These are phyloP conservation scores for Macrolepiota fuliginosa DNA, from an alignment of 768 basidiomycete species.

Conservation along the genomic window DNA sequence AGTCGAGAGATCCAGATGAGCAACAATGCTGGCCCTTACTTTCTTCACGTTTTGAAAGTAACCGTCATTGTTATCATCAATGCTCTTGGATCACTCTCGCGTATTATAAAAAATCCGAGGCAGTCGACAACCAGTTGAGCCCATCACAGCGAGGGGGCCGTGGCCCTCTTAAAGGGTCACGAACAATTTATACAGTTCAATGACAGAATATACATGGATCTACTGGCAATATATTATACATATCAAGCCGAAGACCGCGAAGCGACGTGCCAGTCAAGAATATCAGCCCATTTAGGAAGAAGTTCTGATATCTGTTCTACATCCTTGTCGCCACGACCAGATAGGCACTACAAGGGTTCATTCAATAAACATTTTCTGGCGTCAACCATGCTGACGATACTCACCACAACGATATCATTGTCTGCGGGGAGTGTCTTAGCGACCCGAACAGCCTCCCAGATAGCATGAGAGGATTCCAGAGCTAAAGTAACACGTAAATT, in stretches of 20 bases:
- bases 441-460: conserved; percentile 87
- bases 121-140: too few relatives aligned
- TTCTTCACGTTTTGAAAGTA: too few relatives aligned
- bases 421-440: conserved; percentile 86
- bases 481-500: conserved; percentile 45
- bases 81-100: too few relatives aligned
- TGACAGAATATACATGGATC: too few relatives aligned
- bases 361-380: conserved; percentile 1
- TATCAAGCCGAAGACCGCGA: conserved; percentile 22
- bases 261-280: conserved; percentile 87
- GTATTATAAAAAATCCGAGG: too few relatives aligned
- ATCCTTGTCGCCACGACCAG: conserved; percentile 96
- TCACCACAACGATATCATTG: conserved; percentile 84
- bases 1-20: too few relatives aligned
- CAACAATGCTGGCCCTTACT: too few relatives aligned
- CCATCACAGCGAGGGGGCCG: too few relatives aligned
- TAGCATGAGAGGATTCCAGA: conserved; percentile 92
- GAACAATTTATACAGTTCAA: too few relatives aligned
- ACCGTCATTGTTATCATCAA: too few relatives aligned
- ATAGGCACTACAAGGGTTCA: conserved; percentile 64
- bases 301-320: conserved; percentile 95
- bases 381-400: conserved; percentile 27
- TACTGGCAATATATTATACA: not conserved
- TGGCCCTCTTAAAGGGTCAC: too few relatives aligned
- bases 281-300: conserved; percentile 94